These are phyloP conservation scores for Pseudogymnoascus sp. DNA, from an alignment of 2,329 filamentous ascomycete genomes.

Conservation along the genomic window DNA sequence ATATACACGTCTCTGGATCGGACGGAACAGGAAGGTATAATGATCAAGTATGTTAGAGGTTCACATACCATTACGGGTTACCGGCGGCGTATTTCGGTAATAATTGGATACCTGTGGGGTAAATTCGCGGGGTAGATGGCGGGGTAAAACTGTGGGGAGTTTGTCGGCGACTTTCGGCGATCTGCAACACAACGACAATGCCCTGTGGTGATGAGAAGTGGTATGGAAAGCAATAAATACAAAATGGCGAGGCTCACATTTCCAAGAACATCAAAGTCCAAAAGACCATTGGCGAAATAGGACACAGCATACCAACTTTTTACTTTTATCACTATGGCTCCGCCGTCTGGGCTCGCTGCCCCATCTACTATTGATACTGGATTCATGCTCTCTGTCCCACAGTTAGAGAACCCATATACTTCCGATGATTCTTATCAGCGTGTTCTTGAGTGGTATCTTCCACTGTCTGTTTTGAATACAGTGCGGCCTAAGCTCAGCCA, in stretches of 20 bases:
- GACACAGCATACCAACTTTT: not conserved
- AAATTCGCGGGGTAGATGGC: not conserved
- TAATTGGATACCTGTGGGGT: not conserved
- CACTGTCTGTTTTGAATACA: not conserved
- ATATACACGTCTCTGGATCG: not conserved
- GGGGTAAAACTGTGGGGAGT: not conserved
- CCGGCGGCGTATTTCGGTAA: not conserved
- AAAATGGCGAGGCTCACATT: not conserved
- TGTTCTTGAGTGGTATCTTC: slow-evolving; percentile 9
- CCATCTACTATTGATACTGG: slow-evolving; percentile 8
- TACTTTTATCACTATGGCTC: not conserved
- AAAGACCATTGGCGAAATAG: not conserved
- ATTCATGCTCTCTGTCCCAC: slow-evolving; percentile 8
- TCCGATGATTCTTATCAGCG: slow-evolving; percentile 7
- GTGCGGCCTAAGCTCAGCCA: slow-evolving; percentile 6
- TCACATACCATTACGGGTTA: not conserved
- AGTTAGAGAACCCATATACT: slow-evolving; percentile 1
- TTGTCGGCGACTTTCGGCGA: not conserved
- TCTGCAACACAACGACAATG: not conserved
- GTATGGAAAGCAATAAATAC: not conserved
- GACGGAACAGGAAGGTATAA: not conserved
- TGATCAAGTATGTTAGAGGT: not conserved
- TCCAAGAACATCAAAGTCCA: not conserved
- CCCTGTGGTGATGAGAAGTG: not conserved
- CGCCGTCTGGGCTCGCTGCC: not conserved